Evolutionary conservation across 257 asterid genomes (phyloP), one percentile per base, ranked within the genome.

Genomic region (Craterostigma plantagineum): DNA sequence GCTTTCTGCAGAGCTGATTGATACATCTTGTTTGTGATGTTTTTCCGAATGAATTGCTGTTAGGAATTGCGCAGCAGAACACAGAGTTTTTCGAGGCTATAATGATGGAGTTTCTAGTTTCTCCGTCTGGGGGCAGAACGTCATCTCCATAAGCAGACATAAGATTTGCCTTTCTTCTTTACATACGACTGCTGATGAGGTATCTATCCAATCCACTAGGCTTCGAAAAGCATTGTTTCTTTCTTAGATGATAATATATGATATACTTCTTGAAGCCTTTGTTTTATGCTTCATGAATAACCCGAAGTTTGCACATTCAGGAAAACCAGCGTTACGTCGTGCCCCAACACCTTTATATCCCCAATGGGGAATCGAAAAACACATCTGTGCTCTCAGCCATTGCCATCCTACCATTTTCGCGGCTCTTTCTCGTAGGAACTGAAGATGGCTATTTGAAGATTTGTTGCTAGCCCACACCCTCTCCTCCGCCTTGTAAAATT

Each of bases 351-450:
- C 76, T 87, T 11, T 82, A 69, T 48, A 76, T 50, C 75, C 77
- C 76, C 36, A 86, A 82, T 65, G 72, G 86, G 34, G 93, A 87
- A 54, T 66, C 83, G 13, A 82, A 66, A 76, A 87, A 74, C 72
- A 43, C 57, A 75, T 76, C 93, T 39, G 62, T 53, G 39, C 56
- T 82, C 50, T 82, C 93, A 43, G 77, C 92, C 46, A 82, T 82
- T 47, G 60, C 62, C 40, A 69, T 82, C 49, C 61, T 87, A 39
- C 98, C 95, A 0, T 79, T 66, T 54, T 87, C 95, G 7, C 70
- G 93, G 37, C 83, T 87, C 54, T 82, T 79, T 62, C 80, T 87
- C 14, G 77, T 82, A n/a, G 95, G 98, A 45, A 82, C 95, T 4
- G 98, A 87, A 51, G 95, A 79, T 40, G 98, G 95, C 58, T 68